Evolutionary conservation across 1,139 yeast species (phyloP).

Genomic region (Geotrichum candidum): DNA sequence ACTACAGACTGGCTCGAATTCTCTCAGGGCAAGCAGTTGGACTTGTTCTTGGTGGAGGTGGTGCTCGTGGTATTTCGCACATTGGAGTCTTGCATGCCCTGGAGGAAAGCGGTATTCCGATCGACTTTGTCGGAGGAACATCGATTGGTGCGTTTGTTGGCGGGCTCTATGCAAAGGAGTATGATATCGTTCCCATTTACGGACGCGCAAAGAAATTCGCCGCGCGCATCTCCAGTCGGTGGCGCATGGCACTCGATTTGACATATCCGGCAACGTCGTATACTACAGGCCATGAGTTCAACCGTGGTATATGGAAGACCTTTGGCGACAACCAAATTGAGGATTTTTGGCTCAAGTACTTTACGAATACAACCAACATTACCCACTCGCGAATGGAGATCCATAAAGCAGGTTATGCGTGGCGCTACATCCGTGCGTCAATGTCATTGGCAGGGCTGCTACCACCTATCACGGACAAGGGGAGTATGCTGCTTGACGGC

Average conservation of each 20-base stretch:
- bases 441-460: conserved; percentile 93
- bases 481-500: conserved; percentile 90
- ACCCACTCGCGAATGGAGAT: conserved; percentile 94
- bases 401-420: conserved; percentile 86
- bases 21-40: conserved; percentile 93
- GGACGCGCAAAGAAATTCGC: conserved; percentile 88
- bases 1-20: conserved; percentile 79
- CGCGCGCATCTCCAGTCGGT: conserved; percentile 70
- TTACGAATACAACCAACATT: conserved; percentile 87
- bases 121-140: conserved; percentile 92
- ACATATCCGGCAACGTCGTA: conserved; percentile 93
- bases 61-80: conserved; percentile 92
- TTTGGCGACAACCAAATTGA: conserved; percentile 91
- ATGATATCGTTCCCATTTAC: conserved; percentile 83
- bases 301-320: conserved; percentile 92
- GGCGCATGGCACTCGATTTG: conserved; percentile 79
- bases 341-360: conserved; percentile 89
- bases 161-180: conserved; percentile 87
- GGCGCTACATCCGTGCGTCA: conserved; percentile 93
- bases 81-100: conserved; percentile 83
- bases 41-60: conserved; percentile 93
- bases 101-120: conserved; percentile 91
- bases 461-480: conserved; percentile 77
- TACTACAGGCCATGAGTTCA: conserved; percentile 94
- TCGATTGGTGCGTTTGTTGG: conserved; percentile 96